These are phyloP conservation scores for Plantago major DNA, from an alignment of 257 asterid species.

Conservation along the genomic window DNA sequence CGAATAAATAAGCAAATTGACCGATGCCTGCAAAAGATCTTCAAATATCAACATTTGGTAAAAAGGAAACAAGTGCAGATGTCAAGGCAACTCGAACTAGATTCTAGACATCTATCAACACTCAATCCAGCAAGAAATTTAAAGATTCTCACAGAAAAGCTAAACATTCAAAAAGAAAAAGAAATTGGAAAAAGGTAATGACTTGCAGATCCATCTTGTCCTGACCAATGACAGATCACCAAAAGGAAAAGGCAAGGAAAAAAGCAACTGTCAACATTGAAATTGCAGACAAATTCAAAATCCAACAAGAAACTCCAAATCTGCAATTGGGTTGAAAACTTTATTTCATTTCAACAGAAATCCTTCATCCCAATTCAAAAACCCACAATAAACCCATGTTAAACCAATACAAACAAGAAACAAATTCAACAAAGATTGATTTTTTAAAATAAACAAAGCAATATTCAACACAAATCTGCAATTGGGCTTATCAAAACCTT, in stretches of 20 bases:
- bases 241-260: slow-evolving; percentile 25
- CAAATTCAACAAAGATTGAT: neutral
- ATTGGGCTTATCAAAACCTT: neutral
- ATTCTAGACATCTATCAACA: slow-evolving; percentile 9
- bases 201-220: slow-evolving; percentile 50
- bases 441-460: neutral
- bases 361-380: slow-evolving; percentile 5
- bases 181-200: slow-evolving; percentile 33
- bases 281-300: slow-evolving; percentile 22
- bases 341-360: slow-evolving; percentile 21
- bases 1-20: slow-evolving; percentile 7
- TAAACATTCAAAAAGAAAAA: slow-evolving; percentile 23
- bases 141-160: slow-evolving; percentile 22
- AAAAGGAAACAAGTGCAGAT: slow-evolving; percentile 14
- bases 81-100: slow-evolving; percentile 18
- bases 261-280: slow-evolving; percentile 29
- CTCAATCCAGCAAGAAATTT: slow-evolving; percentile 26
- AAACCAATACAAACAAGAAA: neutral
- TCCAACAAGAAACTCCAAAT: slow-evolving; percentile 13
- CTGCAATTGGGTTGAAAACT: neutral
- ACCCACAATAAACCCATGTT: slow-evolving; percentile 19
- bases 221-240: slow-evolving; percentile 41
- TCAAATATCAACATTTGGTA: neutral
- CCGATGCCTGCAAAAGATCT: slow-evolving; percentile 23
- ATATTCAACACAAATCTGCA: neutral